phyloP scores from a whole-genome alignment of 148 eudicot species.

The Rhododendron henanense region DNA sequence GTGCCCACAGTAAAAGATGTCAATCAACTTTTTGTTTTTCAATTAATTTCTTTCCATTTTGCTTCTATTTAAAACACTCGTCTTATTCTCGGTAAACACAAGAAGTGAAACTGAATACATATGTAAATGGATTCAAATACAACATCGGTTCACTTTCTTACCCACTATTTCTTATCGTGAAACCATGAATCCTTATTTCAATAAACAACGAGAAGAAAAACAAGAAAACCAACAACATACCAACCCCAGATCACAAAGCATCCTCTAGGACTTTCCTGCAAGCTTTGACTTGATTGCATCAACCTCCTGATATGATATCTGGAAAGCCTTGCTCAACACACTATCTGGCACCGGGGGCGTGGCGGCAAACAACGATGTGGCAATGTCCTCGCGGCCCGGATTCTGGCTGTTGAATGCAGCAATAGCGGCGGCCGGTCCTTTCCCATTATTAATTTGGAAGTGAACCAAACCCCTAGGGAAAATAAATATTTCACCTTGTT shows the following conservation, averaged over 20 bases:
- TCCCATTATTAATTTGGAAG: slow-evolving; percentile 38
- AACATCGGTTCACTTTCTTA: not conserved
- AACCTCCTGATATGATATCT: slow-evolving; percentile 1
- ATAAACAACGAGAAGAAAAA: not conserved
- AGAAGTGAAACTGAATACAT: not conserved
- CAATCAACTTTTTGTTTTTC: no score
- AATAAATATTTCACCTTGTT: slow-evolving; percentile 28
- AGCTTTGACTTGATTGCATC: slow-evolving; percentile 7
- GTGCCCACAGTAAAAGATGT: no score
- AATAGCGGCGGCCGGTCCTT: slow-evolving; percentile 22
- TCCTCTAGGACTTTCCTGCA: no score
- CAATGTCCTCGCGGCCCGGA: slow-evolving; percentile 14
- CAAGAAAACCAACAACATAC: no score
- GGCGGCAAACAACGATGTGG: slow-evolving; percentile 8
- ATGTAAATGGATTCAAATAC: not conserved
- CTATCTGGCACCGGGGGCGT: slow-evolving; percentile 4
- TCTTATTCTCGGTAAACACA: not conserved
- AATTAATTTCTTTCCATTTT: no score
- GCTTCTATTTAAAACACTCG: no score
- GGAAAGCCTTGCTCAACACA: slow-evolving; percentile 21
- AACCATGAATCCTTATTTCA: not conserved
- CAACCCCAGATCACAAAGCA: no score
- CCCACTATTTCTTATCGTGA: not conserved
- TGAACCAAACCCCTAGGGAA: slow-evolving; percentile 40
- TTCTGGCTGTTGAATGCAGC: slow-evolving; percentile 44